phyloP scores from a whole-genome alignment of 1,139 yeast genomes.

The Diutina rugosa region DNA sequence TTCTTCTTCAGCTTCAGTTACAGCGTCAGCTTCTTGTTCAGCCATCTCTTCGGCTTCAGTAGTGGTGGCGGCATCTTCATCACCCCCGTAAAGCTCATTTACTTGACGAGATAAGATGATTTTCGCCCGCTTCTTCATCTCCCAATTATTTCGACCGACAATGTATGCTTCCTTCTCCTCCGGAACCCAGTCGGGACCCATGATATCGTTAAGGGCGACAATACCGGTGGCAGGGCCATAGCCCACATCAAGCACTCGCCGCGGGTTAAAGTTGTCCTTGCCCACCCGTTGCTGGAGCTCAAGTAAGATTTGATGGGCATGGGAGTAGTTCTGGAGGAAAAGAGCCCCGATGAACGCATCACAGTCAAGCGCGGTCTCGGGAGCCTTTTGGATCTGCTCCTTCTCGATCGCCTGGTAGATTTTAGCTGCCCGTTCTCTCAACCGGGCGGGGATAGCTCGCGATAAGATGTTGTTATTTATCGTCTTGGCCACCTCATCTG shows the following conservation, averaged over 20 bases:
- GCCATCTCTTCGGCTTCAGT: constrained; percentile 5
- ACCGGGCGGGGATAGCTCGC: constrained; percentile 37
- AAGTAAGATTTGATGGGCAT: constrained; percentile 48
- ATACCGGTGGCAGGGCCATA: constrained; percentile 92
- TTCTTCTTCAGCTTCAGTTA: constrained; percentile 5
- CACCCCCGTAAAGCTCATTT: constrained; percentile 27
- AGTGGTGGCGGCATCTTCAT: constrained; percentile 3
- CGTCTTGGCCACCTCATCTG: constrained; percentile 36
- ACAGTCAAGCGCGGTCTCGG: constrained; percentile 45
- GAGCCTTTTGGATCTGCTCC: constrained; percentile 40
- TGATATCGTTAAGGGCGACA: constrained; percentile 71
- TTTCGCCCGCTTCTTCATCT: constrained; percentile 75
- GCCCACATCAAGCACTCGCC: constrained; percentile 64
- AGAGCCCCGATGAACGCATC: constrained; percentile 76
- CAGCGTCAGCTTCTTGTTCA: background rate
- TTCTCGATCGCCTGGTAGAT: constrained; percentile 31
- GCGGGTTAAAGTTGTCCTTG: constrained; percentile 40
- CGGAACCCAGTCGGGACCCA: constrained; percentile 53
- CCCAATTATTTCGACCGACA: constrained; percentile 44
- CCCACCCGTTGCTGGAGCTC: constrained; percentile 52
- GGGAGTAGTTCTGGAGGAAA: constrained; percentile 77
- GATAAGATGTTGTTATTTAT: constrained; percentile 50
- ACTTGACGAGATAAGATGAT: constrained; percentile 59
- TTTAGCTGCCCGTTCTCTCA: constrained; percentile 42
- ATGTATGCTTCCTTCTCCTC: constrained; percentile 58